Evolutionary conservation across 2,329 filamentous ascomycete species (phyloP), one percentile per base, ranked within the genome.

Genomic region (Arthrobotrys entomopaga): DNA sequence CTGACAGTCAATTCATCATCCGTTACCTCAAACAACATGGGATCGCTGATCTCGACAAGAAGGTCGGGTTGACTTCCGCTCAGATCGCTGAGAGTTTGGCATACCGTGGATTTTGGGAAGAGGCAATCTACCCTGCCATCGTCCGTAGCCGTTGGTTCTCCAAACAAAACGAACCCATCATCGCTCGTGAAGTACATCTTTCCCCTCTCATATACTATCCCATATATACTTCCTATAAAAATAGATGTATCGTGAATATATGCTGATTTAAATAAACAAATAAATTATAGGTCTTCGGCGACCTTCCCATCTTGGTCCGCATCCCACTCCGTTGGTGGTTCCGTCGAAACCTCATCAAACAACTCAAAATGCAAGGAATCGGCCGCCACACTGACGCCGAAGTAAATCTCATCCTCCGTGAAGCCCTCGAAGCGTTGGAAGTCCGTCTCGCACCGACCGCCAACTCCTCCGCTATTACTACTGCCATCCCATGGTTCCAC

Each of bases 321-420:
- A 46, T 59, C 46, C 57, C 70, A 2, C 42, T 74, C 43, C 56
- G 65, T 63, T 74, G 70, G 70, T 74, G 70, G 70, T 74, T 58
- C 63, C 63, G 63, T 16, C 58, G 70, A 7, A 53, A 26, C 57
- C 42, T 74, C 16, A 50, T 10, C 16, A 42, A 56, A 22, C 26
- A 57, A 16, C 70, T 74, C 38, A 46, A 50, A 26, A 42, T 20
- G 40, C 70, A 74, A 50, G 70, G 70, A 24, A 52, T 74, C 50
- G 70, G 70, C 42, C 70, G 63, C 24, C 70, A 74, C 57, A 74
- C 56, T 40, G 63, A 66, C 15, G 50, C 38, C 10, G 70, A 74
- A 38, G 54, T 66, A 43, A 43, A 74, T 11, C 52, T 42, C 16
- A 74, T 74, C n/a, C 70, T 74, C 16, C 63, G 57, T 13, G 70